A percentile compares a stretch with the other conserved stretches of the same genome.
phyloP scores from a whole-genome alignment of 108 stramenopile species.

The Cyclotella choctawhatcheeana region DNA sequence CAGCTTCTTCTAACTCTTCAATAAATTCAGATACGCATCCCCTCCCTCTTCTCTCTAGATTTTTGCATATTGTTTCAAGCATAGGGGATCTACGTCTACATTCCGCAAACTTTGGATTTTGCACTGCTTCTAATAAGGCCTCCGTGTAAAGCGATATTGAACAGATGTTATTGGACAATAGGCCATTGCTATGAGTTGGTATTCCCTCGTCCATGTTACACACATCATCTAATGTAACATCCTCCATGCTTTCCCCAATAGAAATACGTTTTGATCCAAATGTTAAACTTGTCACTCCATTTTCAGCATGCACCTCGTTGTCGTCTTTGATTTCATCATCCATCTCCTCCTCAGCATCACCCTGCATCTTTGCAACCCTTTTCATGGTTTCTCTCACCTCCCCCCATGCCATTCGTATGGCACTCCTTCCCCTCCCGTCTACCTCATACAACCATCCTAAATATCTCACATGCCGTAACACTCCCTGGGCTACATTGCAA shows the following conservation, averaged over 20 bases:
- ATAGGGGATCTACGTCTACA: conserved; percentile 50
- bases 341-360: not conserved
- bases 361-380: not conserved
- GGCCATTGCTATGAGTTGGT: not conserved
- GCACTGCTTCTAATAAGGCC: conserved; percentile 43
- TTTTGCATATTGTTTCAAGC: conserved; percentile 51
- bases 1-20: conserved; percentile 65
- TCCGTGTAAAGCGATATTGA: conserved; percentile 25
- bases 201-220: not conserved
- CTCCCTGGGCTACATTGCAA: conserved; percentile 72
- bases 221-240: conserved; percentile 34
- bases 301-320: conserved; percentile 10
- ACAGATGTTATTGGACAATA: not conserved
- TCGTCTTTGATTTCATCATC: conserved; percentile 24
- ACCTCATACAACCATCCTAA: conserved; percentile 60
- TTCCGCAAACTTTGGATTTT: conserved; percentile 26
- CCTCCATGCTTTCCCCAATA: conserved; percentile 17
- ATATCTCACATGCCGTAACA: conserved; percentile 67
- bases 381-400: conserved; percentile 7
- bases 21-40: conserved; percentile 66
- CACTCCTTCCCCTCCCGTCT: conserved; percentile 63
- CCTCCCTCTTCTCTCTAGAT: conserved; percentile 56
- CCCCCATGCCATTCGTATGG: conserved; percentile 46
- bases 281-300: conserved; percentile 15
- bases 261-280: conserved; percentile 18